These are phyloP conservation scores for Debaryomycetaceae sp. DNA, from an alignment of 1,139 yeast genomes.

Conservation along the genomic window DNA sequence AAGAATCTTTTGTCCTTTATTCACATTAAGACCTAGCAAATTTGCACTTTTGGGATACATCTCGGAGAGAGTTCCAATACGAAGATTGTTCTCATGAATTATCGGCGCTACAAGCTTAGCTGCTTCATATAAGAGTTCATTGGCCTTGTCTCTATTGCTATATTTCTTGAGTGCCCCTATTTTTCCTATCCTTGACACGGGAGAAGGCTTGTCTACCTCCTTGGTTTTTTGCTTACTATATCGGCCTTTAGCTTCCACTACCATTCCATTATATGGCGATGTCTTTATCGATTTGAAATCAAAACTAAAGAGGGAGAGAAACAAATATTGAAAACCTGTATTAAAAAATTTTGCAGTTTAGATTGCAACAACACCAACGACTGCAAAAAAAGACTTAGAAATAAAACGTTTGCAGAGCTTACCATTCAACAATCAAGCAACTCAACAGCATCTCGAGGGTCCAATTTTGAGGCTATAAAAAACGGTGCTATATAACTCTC, in stretches of 20 bases:
- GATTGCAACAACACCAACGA: background rate
- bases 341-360: background rate
- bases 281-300: background rate
- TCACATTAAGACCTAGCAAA: slow-evolving; percentile 82
- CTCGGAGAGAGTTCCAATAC: slow-evolving; percentile 71
- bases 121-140: slow-evolving; percentile 55
- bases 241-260: slow-evolving; percentile 1
- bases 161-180: slow-evolving; percentile 58
- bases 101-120: slow-evolving; percentile 69
- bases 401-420: too few relatives aligned
- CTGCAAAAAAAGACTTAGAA: background rate
- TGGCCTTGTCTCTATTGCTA: slow-evolving; percentile 55
- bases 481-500: too few relatives aligned
- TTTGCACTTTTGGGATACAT: slow-evolving; percentile 73
- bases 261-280: background rate
- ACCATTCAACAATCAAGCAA: too few relatives aligned
- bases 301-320: background rate
- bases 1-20: slow-evolving; percentile 73
- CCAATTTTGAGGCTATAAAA: too few relatives aligned
- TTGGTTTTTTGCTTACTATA: background rate
- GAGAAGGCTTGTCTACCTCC: slow-evolving; percentile 25
- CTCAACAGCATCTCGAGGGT: too few relatives aligned
- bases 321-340: background rate
- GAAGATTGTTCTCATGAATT: slow-evolving; percentile 64
- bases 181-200: slow-evolving; percentile 46